Evolutionary conservation across 176 grass and related monocot genomes (phyloP).

Genomic region (Pontederia paniculata): DNA sequence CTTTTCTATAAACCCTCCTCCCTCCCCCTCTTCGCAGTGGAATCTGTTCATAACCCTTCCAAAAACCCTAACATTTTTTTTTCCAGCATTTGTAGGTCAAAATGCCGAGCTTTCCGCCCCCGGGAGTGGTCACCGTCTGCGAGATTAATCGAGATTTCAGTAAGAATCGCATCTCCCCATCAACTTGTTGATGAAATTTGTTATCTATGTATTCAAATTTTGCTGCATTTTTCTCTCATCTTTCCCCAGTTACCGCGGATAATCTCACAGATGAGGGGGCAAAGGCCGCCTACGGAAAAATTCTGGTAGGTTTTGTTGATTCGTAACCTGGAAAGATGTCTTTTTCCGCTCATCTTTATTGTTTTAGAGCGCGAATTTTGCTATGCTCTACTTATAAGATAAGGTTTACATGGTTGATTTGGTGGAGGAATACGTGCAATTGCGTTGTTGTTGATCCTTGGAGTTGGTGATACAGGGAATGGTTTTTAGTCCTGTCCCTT

Average conservation of each 20-base stretch:
- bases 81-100: not conserved
- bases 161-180: slow-evolving; percentile 4
- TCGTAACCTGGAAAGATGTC: not conserved
- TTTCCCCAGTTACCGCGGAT: slow-evolving; percentile 41
- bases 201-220: not conserved
- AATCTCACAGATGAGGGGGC: slow-evolving; percentile 48
- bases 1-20: too few relatives aligned
- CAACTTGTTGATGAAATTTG: not conserved
- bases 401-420: not conserved
- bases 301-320: slow-evolving; percentile 40
- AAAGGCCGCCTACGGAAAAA: slow-evolving; percentile 68
- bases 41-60: too few relatives aligned
- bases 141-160: slow-evolving; percentile 90
- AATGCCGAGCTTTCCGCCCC: slow-evolving; percentile 76
- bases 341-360: not conserved
- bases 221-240: slow-evolving; percentile 3
- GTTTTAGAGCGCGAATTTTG: not conserved
- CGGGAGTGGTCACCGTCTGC: slow-evolving; percentile 74
- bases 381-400: not conserved
- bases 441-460: not conserved
- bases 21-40: too few relatives aligned
- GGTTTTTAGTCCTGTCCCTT: slow-evolving; percentile 69
- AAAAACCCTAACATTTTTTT: too few relatives aligned
- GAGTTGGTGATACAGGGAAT: slow-evolving; percentile 34
- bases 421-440: not conserved